These are phyloP conservation scores for Ophiobolus disseminans DNA, from an alignment of 2,329 filamentous ascomycete genomes.

Conservation along the genomic window DNA sequence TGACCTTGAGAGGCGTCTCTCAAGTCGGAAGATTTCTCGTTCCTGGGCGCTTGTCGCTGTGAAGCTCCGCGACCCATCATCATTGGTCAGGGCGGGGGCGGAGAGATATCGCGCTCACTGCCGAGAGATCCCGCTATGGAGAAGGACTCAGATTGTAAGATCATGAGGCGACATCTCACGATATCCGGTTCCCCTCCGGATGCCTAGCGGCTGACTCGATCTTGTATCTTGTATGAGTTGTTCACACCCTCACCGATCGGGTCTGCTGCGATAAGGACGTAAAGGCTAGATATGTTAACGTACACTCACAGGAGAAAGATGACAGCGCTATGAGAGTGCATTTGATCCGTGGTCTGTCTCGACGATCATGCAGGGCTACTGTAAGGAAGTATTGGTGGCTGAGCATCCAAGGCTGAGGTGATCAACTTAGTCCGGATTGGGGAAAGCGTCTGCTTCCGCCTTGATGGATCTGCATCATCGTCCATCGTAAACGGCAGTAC, in stretches of 20 bases:
- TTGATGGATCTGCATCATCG: conserved; percentile 17
- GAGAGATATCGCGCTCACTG: conserved; percentile 13
- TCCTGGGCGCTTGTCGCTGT: too few relatives aligned
- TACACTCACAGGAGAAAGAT: conserved; percentile 29
- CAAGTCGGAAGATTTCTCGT: too few relatives aligned
- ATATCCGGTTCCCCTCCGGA: conserved; percentile 24
- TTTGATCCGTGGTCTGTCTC: conserved; percentile 27
- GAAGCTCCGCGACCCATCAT: too few relatives aligned
- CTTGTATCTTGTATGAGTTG: conserved; percentile 6
- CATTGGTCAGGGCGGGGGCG: conserved; percentile 23
- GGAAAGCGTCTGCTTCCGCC: conserved; percentile 15
- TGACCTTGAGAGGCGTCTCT: too few relatives aligned
- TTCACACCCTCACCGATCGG: conserved; percentile 10
- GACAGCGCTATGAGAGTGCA: conserved; percentile 27
- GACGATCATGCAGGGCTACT: conserved; percentile 48
- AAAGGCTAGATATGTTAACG: conserved; percentile 4
- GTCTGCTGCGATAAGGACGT: conserved; percentile 21
- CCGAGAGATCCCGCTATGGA: conserved; percentile 32
- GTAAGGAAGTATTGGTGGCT: conserved; percentile 49
- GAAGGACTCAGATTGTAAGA: not conserved
- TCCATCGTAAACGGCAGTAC: conserved; percentile 14
- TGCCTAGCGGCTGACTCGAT: conserved; percentile 9
- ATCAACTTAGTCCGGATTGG: conserved; percentile 11
- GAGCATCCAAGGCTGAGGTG: conserved; percentile 27
- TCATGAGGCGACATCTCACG: conserved; percentile 4